A percentile compares a stretch with the other conserved stretches of the same genome.
These are phyloP conservation scores for Stemphylium lycopersici DNA, from an alignment of 2,329 filamentous ascomycete genomes.

Conservation along the genomic window DNA sequence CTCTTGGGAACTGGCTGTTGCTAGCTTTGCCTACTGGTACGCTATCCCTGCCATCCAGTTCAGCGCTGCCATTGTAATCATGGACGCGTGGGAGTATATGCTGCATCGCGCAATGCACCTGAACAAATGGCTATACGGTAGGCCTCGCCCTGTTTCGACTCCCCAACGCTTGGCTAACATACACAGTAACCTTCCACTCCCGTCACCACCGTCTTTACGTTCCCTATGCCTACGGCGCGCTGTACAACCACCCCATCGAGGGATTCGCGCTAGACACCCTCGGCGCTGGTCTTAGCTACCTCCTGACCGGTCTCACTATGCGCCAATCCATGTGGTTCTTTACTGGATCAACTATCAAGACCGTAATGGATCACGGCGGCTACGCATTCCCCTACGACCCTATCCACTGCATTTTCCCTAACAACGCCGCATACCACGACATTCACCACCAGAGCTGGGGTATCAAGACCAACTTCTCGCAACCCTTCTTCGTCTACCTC, in stretches of 20 bases:
- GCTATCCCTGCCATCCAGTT: conserved; percentile 80
- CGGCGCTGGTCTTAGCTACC: conserved; percentile 83
- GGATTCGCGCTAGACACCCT: conserved; percentile 92
- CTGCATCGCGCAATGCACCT: conserved; percentile 95
- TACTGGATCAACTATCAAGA: conserved; percentile 88
- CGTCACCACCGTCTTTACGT: conserved; percentile 97
- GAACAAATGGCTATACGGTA: conserved; percentile 96
- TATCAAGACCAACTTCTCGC: conserved; percentile 93
- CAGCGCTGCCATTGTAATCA: conserved; percentile 71
- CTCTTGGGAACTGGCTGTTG: conserved; percentile 77
- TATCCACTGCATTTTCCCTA: conserved; percentile 86
- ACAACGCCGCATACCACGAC: conserved; percentile 96
- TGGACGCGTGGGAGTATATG: conserved; percentile 99
- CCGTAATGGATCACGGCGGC: conserved; percentile 95
- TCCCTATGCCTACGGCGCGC: conserved; percentile 93
- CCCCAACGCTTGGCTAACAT: conserved; percentile 11
- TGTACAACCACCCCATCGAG: conserved; percentile 96
- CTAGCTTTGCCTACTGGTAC: conserved; percentile 79
- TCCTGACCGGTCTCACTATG: conserved; percentile 79
- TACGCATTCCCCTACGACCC: conserved; percentile 97
- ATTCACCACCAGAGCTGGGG: conserved; percentile 99
- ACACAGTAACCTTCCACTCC: conserved; percentile 82
- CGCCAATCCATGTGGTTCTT: conserved; percentile 92
- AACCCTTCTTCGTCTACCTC: conserved; percentile 96
- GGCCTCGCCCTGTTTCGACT: conserved; percentile 46